Conservation (phyloP, 208 protist species). For the Trypanosoma platydactyli region DNA sequence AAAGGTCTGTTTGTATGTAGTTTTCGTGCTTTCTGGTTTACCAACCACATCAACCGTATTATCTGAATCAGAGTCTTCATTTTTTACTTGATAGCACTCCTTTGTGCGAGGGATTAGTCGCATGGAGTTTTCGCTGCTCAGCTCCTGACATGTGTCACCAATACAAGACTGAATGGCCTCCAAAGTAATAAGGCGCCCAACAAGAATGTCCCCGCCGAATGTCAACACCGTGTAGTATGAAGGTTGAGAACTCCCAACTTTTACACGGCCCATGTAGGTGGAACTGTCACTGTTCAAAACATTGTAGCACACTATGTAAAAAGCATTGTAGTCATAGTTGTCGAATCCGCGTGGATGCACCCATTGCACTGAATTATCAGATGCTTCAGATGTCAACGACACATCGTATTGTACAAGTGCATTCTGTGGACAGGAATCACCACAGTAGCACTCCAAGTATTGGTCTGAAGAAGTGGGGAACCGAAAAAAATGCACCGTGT, state of each 20-base stretch:
- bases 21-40: slow-evolving; percentile 28
- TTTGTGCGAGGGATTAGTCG: slow-evolving; percentile 40
- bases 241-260: slow-evolving; percentile 71
- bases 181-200: slow-evolving; percentile 61
- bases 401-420: slow-evolving; percentile 38
- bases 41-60: slow-evolving; percentile 36
- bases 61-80: slow-evolving; percentile 7
- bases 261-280: slow-evolving; percentile 75
- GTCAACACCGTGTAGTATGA: slow-evolving; percentile 78
- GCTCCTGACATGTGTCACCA: slow-evolving; percentile 31
- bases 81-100: slow-evolving; percentile 7
- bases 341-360: slow-evolving; percentile 56
- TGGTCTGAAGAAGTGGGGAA: slow-evolving; percentile 41
- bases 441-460: slow-evolving; percentile 77
- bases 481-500: slow-evolving; percentile 81
- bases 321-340: slow-evolving; percentile 68
- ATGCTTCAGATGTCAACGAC: slow-evolving; percentile 24
- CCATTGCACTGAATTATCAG: slow-evolving; percentile 26
- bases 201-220: slow-evolving; percentile 38
- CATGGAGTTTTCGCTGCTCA: slow-evolving; percentile 51
- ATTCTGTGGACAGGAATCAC: slow-evolving; percentile 45
- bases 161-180: slow-evolving; percentile 58
- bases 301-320: slow-evolving; percentile 84
- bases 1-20: slow-evolving; percentile 47
- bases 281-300: slow-evolving; percentile 6